These are phyloP conservation scores for Fusarium goolgardi DNA, from an alignment of 2,329 filamentous ascomycete genomes.

Conservation along the genomic window DNA sequence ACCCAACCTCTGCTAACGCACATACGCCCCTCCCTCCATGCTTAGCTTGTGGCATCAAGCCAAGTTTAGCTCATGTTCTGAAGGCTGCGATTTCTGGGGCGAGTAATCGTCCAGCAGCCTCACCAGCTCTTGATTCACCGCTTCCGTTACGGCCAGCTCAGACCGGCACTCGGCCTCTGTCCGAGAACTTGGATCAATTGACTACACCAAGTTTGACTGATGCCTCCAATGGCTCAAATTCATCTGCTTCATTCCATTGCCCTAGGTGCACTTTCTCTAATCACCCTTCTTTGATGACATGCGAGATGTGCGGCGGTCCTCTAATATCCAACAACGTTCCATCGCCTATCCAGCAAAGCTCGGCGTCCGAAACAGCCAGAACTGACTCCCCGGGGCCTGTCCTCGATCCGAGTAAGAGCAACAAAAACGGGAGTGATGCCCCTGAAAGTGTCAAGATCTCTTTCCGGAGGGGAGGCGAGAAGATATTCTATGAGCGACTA, in stretches of 20 bases:
- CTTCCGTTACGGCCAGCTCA: conserved; percentile 49
- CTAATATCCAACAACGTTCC: conserved; percentile 67
- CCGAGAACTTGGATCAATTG: conserved; percentile 15
- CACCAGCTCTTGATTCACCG: conserved; percentile 37
- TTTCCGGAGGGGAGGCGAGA: conserved; percentile 88
- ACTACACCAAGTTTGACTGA: conserved; percentile 6
- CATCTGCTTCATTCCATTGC: conserved; percentile 68
- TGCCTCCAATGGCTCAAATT: conserved; percentile 11
- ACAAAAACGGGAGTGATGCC: conserved; percentile 61
- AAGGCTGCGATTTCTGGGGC: conserved; percentile 87
- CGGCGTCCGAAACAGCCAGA: conserved; percentile 57
- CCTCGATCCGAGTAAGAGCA: conserved; percentile 56
- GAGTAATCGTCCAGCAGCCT: conserved; percentile 60
- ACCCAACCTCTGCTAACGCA: conserved; percentile 81
- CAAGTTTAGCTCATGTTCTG: conserved; percentile 81
- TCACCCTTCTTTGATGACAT: conserved; percentile 84
- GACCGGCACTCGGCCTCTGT: conserved; percentile 23
- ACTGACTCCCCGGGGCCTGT: conserved; percentile 83
- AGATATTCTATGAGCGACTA: conserved; percentile 88
- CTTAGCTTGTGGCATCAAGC: conserved; percentile 93
- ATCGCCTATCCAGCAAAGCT: conserved; percentile 49
- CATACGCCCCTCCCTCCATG: conserved; percentile 88
- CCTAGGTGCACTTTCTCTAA: conserved; percentile 95
- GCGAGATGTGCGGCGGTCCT: conserved; percentile 90
- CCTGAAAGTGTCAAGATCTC: conserved; percentile 88